Evolutionary conservation across 805 yeast species (phyloP), one percentile per base, ranked within the genome.

Genomic region (Candida oleophila): DNA sequence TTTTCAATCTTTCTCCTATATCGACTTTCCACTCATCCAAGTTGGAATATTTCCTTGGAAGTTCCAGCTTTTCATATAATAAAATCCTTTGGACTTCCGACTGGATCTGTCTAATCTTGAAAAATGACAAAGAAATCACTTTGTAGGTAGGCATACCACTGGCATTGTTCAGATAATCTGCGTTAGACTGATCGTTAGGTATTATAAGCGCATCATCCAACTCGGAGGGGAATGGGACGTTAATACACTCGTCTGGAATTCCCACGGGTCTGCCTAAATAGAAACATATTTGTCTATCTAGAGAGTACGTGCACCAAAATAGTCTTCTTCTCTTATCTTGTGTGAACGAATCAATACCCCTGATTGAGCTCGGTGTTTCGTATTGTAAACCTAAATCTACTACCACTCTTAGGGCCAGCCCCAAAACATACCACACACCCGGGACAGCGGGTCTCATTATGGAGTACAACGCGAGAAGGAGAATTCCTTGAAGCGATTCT

Each of bases 371-470:
- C 44, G n/a, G 57, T 48, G 42, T 42, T 56, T 89, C 96, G 33
- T 82, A 80, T 62, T 90, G 97, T 5, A 90, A 69, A 1, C 96
- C 96, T 49, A 90, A 64, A 63, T 90, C 97, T 22, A 89, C 88
- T 55, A 92, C 83, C 42, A 88, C 64, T 49, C 97, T 74, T 42
- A 89, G 64, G 0, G 92, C 90, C 1, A 88, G 80, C 0, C 96
- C 96, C 52, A 88, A 68, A 3, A 87, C 81, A 60, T 88, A 88
- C 97, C 97, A 90, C n/a, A 88, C 89, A 3, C 96, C 94, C 0
- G 96, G 96, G 12, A 80, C 80, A 1, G 92, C 83, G 0, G 97
- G 97, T 47, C 96, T 75, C 96, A 90, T 89, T 30, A 85, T 74
- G 0, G 95, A 81, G 59, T 86, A 90, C 3, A 84, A 59, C 0